Conservation (phyloP, 2,329 filamentous ascomycete species). For the Chaetomium sp. region DNA sequence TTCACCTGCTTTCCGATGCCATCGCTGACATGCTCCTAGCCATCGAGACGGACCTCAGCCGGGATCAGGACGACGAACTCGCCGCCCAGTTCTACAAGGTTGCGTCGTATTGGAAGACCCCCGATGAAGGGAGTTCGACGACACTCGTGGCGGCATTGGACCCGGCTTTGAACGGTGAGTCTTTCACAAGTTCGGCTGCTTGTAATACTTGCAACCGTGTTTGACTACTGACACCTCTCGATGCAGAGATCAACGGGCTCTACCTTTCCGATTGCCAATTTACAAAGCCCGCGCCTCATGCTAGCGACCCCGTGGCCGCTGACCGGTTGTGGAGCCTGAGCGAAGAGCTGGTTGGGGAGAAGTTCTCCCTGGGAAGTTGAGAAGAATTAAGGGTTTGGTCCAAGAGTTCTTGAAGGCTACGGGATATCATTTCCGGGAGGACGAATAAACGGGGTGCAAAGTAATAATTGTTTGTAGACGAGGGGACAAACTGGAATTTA, state of each 20-base stretch:
- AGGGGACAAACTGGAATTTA: no score
- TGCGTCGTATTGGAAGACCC: constrained; percentile 41
- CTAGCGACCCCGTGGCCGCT: constrained; percentile 42
- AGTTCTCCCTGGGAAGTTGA: constrained; percentile 29
- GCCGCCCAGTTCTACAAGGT: constrained; percentile 37
- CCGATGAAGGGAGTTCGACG: constrained; percentile 45
- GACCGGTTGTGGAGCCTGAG: constrained; percentile 50
- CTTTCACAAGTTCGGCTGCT: not conserved
- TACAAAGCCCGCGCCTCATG: constrained; percentile 37
- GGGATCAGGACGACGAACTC: constrained; percentile 42
- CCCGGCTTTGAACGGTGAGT: constrained; percentile 39
- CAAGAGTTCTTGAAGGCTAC: not conserved
- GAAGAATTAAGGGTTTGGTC: not conserved
- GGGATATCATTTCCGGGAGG: not conserved
- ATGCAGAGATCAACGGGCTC: constrained; percentile 36
- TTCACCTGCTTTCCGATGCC: not conserved
- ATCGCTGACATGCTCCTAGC: constrained; percentile 30
- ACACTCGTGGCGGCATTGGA: constrained; percentile 48
- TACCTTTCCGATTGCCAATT: constrained; percentile 48
- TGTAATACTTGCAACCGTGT: not conserved
- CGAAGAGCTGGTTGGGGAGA: constrained; percentile 46
- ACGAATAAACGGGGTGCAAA: not conserved
- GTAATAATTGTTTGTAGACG: no score
- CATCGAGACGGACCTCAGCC: constrained; percentile 41
- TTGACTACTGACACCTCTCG: constrained; percentile 1